Percentiles rank a stretch among this genome's conserved stretches.
phyloP scores from a whole-genome alignment of 2,329 filamentous ascomycete genomes.

The Mycocentrospora acerina region DNA sequence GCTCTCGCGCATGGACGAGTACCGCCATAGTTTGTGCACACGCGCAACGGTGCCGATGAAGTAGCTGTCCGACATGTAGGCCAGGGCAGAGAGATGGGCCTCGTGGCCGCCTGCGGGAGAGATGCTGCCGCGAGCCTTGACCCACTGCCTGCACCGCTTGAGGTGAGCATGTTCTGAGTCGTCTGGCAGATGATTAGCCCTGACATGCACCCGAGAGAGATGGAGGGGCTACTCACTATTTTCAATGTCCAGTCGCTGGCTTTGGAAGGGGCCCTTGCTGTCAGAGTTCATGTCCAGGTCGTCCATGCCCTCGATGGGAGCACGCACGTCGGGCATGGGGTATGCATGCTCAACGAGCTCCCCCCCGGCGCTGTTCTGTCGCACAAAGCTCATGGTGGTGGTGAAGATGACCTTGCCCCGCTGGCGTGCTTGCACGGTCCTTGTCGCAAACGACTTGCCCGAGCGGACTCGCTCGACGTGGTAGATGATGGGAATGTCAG shows the following conservation, averaged over 20 bases:
- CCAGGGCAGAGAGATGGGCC: conserved; percentile 82
- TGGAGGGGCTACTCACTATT: conserved; percentile 56
- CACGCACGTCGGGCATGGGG: conserved; percentile 51
- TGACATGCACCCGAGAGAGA: too few relatives aligned
- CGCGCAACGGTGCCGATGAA: conserved; percentile 88
- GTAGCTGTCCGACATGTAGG: conserved; percentile 89
- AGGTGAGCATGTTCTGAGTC: conserved; percentile 58
- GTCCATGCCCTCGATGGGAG: conserved; percentile 46
- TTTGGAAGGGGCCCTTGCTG: conserved; percentile 57
- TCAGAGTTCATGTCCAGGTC: conserved; percentile 33
- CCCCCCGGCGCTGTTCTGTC: conserved; percentile 61
- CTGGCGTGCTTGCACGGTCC: conserved; percentile 95
- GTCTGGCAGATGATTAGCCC: conserved; percentile 35
- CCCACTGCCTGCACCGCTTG: conserved; percentile 69
- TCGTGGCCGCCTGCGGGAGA: conserved; percentile 70
- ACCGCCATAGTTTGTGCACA: conserved; percentile 78
- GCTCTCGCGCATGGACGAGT: conserved; percentile 53
- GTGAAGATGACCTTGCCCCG: conserved; percentile 90
- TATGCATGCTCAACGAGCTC: conserved; percentile 66
- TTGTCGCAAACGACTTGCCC: conserved; percentile 83
- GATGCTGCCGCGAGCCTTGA: conserved; percentile 73
- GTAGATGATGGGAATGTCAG: conserved; percentile 84
- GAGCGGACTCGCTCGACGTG: conserved; percentile 93
- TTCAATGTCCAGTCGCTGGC: conserved; percentile 57
- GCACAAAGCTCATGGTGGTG: conserved; percentile 86